Percentiles rank a stretch among this genome's conserved stretches.
phyloP scores from a whole-genome alignment of 1,284 basidiomycete genomes.

The Tetrapyrgos nigripes region DNA sequence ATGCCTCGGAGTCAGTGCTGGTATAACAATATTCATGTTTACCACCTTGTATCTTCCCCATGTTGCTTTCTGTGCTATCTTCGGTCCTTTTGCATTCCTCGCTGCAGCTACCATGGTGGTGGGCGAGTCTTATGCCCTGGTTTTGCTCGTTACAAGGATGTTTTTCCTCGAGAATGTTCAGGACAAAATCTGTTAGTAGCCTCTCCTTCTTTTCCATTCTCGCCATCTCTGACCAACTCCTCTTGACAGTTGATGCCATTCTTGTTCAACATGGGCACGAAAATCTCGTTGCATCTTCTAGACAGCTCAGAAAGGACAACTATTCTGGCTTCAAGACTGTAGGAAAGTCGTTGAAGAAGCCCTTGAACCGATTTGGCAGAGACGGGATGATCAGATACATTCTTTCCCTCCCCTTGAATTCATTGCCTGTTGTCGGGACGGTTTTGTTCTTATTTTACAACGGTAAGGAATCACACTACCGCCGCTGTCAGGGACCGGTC shows the following conservation, averaged over 20 bases:
- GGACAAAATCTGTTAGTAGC: slow-evolving; percentile 41
- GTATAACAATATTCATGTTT: slow-evolving; percentile 64
- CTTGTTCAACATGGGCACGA: slow-evolving; percentile 48
- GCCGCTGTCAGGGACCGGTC: not conserved
- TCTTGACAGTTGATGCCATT: slow-evolving; percentile 47
- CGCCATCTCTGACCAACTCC: not conserved
- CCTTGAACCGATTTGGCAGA: slow-evolving; percentile 41
- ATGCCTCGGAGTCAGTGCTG: slow-evolving; percentile 43
- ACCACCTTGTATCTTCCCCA: slow-evolving; percentile 78
- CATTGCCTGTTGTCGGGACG: slow-evolving; percentile 73
- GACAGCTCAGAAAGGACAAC: slow-evolving; percentile 33
- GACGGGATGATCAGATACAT: slow-evolving; percentile 52
- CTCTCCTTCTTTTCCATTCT: slow-evolving; percentile 21
- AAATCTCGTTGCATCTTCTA: slow-evolving; percentile 45
- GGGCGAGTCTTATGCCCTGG: slow-evolving; percentile 46
- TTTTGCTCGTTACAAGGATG: slow-evolving; percentile 52
- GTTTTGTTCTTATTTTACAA: slow-evolving; percentile 64
- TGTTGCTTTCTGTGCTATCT: slow-evolving; percentile 65
- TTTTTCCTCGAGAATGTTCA: slow-evolving; percentile 54
- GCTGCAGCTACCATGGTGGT: slow-evolving; percentile 46
- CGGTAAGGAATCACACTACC: slow-evolving; percentile 32
- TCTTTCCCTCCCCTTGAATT: slow-evolving; percentile 65
- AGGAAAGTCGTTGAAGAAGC: slow-evolving; percentile 44
- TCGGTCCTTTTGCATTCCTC: slow-evolving; percentile 62
- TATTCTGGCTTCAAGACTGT: slow-evolving; percentile 36